Conservation (phyloP, 768 basidiomycete genomes). For the Trametes cinnabarina region DNA sequence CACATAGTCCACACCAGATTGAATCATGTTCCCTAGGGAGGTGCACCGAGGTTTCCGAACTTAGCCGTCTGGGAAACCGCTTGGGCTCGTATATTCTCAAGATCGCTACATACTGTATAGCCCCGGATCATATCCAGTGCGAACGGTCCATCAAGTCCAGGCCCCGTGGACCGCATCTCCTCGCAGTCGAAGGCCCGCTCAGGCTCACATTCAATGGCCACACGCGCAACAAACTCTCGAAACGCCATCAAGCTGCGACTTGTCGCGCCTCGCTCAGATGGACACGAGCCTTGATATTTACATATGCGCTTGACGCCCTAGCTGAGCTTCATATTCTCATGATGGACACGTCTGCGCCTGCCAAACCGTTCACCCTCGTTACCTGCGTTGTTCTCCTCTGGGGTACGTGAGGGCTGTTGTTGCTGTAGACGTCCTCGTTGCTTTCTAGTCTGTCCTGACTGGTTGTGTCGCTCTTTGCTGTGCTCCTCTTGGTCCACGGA, state of each 20-base stretch:
- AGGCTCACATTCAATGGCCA: neutral
- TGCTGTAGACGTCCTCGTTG: neutral
- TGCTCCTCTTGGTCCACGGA: neutral
- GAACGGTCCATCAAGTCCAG: neutral
- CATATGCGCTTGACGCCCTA: slow-evolving; percentile 4
- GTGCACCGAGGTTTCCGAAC: no score
- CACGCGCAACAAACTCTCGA: neutral
- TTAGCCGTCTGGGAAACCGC: no score
- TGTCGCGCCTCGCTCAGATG: neutral
- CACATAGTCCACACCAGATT: no score
- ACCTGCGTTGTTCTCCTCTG: neutral
- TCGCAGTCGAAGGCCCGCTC: neutral
- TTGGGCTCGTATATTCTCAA: no score
- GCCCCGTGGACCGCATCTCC: neutral
- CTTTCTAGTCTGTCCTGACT: neutral
- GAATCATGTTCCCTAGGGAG: no score
- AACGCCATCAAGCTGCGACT: slow-evolving; percentile 8
- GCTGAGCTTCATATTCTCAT: slow-evolving; percentile 12
- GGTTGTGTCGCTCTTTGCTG: neutral
- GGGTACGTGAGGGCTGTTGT: neutral
- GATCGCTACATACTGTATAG: no score
- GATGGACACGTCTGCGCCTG: slow-evolving; percentile 1
- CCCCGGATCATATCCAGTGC: no score
- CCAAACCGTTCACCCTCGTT: neutral
- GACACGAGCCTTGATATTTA: neutral